Evolutionary conservation across 169 alveolate genomes (phyloP), one percentile per base, ranked within the genome.

Genomic region (Plasmodium berghei): DNA sequence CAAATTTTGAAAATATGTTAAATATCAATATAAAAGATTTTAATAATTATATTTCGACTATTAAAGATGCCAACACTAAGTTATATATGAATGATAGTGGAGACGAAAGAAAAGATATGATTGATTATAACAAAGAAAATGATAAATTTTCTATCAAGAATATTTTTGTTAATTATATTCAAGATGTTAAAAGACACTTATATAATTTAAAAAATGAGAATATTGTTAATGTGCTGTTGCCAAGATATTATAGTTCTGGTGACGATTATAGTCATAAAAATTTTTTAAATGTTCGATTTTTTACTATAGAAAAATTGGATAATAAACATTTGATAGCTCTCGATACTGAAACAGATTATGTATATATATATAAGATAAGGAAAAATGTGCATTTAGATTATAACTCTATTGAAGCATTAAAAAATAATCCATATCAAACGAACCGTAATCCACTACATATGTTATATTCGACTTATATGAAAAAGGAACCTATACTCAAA

Each of bases 381-480:
- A 80, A 80, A 58, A 80, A 80, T 80, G 90, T 80, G 10, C 67
- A 80, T 16, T 40, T 80, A 80, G 90, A 80, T 70, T 77, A 80
- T 52, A 80, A 80, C 24, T 42, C 83, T 4, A 18, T 80, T 46
- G 83, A 80, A 28, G 20, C 55, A 42, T 66, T 80, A 66, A 64
- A 64, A 70, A 80, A 67, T 61, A 75, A 28, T 26, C 45, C 67
- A 4, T 49, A 63, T 14, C 18, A n/a, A 9, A 26, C 4, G 5
- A 26, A 66, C 9, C 52, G 48, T 9, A 64, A 80, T 42, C 26
- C 83, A 12, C 16, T 80, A 26, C 48, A 80, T n/a, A 80, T 66
- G 70, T 54, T 80, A 10, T 55, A 80, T n/a, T 42, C 77, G 8
- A 26, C 73, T 1, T 67, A 64, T 14, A 34, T 80, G 72, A 80